Percentiles rank a stretch among this genome's conserved stretches.
These are phyloP conservation scores for Pelargonium myrrhifolium DNA, from an alignment of 441 rosid genomes.

Conservation along the genomic window DNA sequence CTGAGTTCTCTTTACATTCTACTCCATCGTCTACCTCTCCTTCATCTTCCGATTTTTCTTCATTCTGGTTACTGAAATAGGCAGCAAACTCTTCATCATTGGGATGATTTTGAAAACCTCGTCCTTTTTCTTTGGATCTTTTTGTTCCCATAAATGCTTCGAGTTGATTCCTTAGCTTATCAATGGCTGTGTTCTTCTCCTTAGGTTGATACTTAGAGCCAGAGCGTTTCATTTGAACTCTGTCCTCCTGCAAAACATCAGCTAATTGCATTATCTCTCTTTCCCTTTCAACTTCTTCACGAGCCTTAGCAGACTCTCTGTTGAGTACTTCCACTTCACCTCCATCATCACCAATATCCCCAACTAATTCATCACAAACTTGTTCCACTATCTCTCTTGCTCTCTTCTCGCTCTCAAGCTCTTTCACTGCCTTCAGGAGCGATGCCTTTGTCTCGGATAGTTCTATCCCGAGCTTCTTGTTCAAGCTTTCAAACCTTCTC, in stretches of 20 bases:
- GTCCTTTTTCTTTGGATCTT: constrained; percentile 51
- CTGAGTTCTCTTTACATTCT: constrained; percentile 50
- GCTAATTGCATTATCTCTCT: constrained; percentile 79
- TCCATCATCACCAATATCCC: constrained; percentile 55
- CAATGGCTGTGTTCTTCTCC: constrained; percentile 73
- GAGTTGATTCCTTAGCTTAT: constrained; percentile 73
- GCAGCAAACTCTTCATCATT: constrained; percentile 44
- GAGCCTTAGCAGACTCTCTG: constrained; percentile 51
- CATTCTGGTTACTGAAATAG: constrained; percentile 38
- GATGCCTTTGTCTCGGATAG: constrained; percentile 66
- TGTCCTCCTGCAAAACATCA: constrained; percentile 59
- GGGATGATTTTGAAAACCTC: constrained; percentile 29
- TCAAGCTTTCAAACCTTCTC: constrained; percentile 75
- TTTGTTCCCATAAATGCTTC: constrained; percentile 68
- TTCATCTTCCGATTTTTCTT: constrained; percentile 33
- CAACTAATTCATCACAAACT: constrained; percentile 74
- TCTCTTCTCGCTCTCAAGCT: constrained; percentile 81
- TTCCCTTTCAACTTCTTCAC: constrained; percentile 58
- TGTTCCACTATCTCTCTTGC: constrained; percentile 68
- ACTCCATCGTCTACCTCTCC: constrained; percentile 66
- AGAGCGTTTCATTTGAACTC: constrained; percentile 68
- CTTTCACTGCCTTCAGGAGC: constrained; percentile 61
- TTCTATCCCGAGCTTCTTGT: constrained; percentile 89
- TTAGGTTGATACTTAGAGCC: constrained; percentile 69
- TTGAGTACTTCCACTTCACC: constrained; percentile 59